Conservation (phyloP, 2,329 filamentous ascomycete species). For the Emmonsiellopsis sp. region DNA sequence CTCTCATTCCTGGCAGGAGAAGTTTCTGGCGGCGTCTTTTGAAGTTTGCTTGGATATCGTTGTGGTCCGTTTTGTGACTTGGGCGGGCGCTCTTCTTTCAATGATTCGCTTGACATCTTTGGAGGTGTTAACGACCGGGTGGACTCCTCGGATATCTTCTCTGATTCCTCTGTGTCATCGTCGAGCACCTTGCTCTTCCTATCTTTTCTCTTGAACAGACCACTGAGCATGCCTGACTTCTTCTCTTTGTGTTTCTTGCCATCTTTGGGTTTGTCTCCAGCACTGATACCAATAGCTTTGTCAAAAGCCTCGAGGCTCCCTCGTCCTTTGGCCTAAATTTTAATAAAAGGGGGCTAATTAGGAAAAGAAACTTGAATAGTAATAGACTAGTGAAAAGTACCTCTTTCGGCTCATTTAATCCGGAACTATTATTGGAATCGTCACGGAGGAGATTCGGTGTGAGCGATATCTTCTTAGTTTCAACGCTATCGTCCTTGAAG, state of each 20-base stretch:
- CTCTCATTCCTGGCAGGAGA: constrained; percentile 32
- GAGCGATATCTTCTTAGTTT: constrained; percentile 94
- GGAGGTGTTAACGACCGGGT: constrained; percentile 37
- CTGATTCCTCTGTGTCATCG: constrained; percentile 38
- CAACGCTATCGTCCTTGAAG: constrained; percentile 90
- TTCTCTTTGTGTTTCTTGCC: constrained; percentile 67
- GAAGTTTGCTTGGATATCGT: constrained; percentile 57
- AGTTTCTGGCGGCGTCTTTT: constrained; percentile 50
- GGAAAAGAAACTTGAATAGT: background rate
- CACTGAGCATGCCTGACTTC: constrained; percentile 63
- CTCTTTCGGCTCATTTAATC: constrained; percentile 30
- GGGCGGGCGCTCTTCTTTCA: constrained; percentile 27
- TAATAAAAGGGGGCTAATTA: background rate
- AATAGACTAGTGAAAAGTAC: constrained; percentile 15
- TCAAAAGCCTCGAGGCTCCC: constrained; percentile 69
- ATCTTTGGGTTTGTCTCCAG: constrained; percentile 58
- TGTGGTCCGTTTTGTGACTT: constrained; percentile 35
- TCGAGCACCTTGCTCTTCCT: constrained; percentile 47
- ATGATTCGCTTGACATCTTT: constrained; percentile 37
- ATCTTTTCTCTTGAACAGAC: constrained; percentile 58
- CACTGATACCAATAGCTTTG: constrained; percentile 45
- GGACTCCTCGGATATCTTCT: constrained; percentile 55
- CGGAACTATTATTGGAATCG: constrained; percentile 43
- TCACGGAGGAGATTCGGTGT: constrained; percentile 88
- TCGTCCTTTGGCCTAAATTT: constrained; percentile 40